A percentile compares a stretch with the other conserved stretches of the same genome.
phyloP scores from a whole-genome alignment of 2,329 filamentous ascomycete species.

The Aspergillus sp. region DNA sequence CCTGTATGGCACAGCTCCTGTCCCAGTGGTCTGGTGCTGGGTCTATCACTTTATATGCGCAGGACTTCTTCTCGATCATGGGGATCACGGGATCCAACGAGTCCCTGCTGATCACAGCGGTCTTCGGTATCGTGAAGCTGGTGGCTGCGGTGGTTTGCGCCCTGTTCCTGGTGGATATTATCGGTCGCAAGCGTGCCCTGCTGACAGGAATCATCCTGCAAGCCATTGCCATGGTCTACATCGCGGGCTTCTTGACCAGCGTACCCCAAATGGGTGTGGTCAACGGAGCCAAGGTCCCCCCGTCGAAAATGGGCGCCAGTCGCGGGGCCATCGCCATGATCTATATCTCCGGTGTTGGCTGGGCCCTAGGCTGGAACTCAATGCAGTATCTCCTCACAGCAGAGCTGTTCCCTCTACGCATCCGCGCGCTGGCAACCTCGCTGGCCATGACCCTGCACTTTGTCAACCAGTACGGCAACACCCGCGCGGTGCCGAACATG shows the following conservation, averaged over 20 bases:
- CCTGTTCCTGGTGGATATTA: constrained; percentile 69
- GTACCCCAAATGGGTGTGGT: constrained; percentile 49
- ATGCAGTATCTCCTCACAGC: constrained; percentile 73
- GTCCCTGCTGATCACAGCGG: constrained; percentile 62
- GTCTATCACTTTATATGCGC: constrained; percentile 68
- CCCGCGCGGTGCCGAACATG: constrained; percentile 67
- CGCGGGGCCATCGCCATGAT: constrained; percentile 63
- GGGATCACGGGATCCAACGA: constrained; percentile 61
- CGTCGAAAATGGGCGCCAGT: constrained; percentile 47
- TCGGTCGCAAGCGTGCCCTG: constrained; percentile 63
- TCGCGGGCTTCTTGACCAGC: constrained; percentile 54
- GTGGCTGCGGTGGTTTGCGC: constrained; percentile 59
- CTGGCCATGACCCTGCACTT: constrained; percentile 73
- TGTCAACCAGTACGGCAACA: constrained; percentile 69
- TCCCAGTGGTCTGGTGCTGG: constrained; percentile 68
- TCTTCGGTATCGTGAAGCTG: constrained; percentile 71
- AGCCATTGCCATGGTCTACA: constrained; percentile 53
- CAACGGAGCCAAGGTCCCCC: constrained; percentile 42
- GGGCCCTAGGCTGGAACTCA: constrained; percentile 65
- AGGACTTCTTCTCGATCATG: constrained; percentile 63
- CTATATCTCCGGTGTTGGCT: constrained; percentile 60
- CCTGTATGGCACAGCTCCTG: constrained; percentile 60
- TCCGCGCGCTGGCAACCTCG: constrained; percentile 62
- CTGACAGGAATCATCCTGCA: constrained; percentile 55
- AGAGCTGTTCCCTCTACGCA: constrained; percentile 66